These are phyloP conservation scores for Scleroderma citrinum DNA, from an alignment of 768 basidiomycete genomes.

Conservation along the genomic window DNA sequence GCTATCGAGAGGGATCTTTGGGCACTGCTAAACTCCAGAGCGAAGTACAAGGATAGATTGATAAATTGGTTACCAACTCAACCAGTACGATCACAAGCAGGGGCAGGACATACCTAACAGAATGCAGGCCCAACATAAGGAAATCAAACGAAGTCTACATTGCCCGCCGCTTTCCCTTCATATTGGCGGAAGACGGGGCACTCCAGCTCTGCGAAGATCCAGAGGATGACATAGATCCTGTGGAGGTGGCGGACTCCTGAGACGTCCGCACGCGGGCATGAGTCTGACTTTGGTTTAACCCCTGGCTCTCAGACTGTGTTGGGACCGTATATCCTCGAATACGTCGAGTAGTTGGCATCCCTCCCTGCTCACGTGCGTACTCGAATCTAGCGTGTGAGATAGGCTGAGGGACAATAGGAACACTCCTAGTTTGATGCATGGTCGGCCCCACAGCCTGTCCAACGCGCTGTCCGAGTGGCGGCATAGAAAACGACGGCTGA, in stretches of 20 bases:
- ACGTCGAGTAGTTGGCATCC: slow-evolving; percentile 8
- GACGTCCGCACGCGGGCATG: not conserved
- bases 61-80: no score
- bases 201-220: slow-evolving; percentile 7
- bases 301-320: not conserved
- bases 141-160: slow-evolving; percentile 2
- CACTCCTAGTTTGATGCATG: not conserved
- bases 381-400: slow-evolving; percentile 10
- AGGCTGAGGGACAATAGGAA: not conserved
- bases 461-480: slow-evolving; percentile 1
- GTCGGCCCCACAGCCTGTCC: not conserved
- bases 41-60: no score
- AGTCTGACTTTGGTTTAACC: no score
- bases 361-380: slow-evolving; percentile 6
- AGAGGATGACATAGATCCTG: no score
- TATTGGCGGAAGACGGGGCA: slow-evolving; percentile 6
- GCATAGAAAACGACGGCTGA: slow-evolving; percentile 9
- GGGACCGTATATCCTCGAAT: not conserved
- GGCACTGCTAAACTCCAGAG: no score
- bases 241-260: no score
- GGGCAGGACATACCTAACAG: no score
- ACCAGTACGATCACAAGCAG: no score
- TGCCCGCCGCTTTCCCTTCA: slow-evolving; percentile 3
- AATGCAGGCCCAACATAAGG: no score
- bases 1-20: no score